Evolutionary conservation across 2,329 filamentous ascomycete species (phyloP).

Genomic region (Ascochyta lentis): DNA sequence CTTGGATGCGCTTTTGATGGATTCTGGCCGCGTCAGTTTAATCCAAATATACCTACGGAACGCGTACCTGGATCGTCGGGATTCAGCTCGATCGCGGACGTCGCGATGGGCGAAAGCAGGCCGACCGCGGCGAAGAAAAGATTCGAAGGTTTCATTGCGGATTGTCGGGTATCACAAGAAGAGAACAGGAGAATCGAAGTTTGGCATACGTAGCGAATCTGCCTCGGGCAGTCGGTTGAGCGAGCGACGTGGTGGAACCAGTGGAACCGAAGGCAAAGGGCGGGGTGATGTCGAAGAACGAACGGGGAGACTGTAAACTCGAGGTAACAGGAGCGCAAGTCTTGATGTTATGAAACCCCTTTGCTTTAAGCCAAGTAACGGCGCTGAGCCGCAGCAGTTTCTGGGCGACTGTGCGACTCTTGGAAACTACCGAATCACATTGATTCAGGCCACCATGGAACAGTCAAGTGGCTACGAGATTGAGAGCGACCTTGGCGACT

Average conservation of each 20-base stretch:
- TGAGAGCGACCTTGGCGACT: constrained; percentile 11
- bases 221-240: constrained; percentile 13
- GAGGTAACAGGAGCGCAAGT: constrained; percentile 10
- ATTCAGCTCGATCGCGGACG: constrained; percentile 27
- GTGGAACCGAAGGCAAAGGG: not conserved
- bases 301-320: constrained; percentile 3
- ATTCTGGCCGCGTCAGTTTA: constrained; percentile 53
- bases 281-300: constrained; percentile 3
- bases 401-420: constrained; percentile 29
- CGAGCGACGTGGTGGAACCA: constrained; percentile 17
- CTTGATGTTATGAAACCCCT: constrained; percentile 28
- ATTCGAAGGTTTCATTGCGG: constrained; percentile 30
- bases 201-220: constrained; percentile 18
- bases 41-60: not conserved
- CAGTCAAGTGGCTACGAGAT: constrained; percentile 6
- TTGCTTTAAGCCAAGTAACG: constrained; percentile 25
- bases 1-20: constrained; percentile 66
- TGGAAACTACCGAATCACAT: constrained; percentile 17
- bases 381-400: constrained; percentile 24
- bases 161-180: constrained; percentile 16
- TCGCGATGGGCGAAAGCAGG: constrained; percentile 25
- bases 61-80: constrained; percentile 27
- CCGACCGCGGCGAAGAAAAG: constrained; percentile 21
- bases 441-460: constrained; percentile 9
- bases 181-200: not conserved